Evolutionary conservation across 2,329 filamentous ascomycete species (phyloP).

Genomic region (Chaetomium sp.): DNA sequence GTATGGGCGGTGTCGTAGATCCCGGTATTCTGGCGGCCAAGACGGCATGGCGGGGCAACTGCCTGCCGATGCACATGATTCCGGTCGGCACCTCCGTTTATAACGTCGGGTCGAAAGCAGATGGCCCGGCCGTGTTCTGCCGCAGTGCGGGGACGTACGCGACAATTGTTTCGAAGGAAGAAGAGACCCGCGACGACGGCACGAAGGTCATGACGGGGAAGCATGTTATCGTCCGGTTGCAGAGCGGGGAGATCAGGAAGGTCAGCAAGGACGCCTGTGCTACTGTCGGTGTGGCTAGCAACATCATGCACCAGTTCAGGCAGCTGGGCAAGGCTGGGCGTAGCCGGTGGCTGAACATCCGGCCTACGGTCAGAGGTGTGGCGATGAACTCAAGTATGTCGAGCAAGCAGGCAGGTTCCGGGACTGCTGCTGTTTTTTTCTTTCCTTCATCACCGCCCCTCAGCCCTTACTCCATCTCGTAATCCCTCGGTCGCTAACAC

Average conservation of each 20-base stretch:
- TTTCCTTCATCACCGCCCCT: not conserved
- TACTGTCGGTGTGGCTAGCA: conserved; percentile 91
- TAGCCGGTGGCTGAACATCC: conserved; percentile 86
- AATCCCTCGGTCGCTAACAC: conserved; percentile 10
- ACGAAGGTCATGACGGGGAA: conserved; percentile 60
- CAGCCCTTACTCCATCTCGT: too few relatives aligned
- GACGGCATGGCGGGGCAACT: conserved; percentile 92
- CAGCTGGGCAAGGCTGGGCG: conserved; percentile 94
- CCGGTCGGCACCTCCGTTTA: conserved; percentile 90
- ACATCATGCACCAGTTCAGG: conserved; percentile 81
- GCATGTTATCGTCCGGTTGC: conserved; percentile 77
- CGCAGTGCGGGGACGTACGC: conserved; percentile 91
- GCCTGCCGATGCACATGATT: conserved; percentile 90
- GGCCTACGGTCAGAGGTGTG: conserved; percentile 91
- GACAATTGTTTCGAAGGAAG: conserved; percentile 81
- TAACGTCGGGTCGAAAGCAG: conserved; percentile 73
- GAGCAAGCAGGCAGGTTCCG: not conserved
- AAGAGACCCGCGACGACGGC: conserved; percentile 57
- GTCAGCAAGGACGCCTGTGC: conserved; percentile 90
- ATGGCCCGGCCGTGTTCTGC: conserved; percentile 80
- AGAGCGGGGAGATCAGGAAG: conserved; percentile 86
- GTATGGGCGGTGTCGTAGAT: conserved; percentile 89
- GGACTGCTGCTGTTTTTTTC: not conserved
- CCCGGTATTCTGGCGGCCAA: conserved; percentile 92
- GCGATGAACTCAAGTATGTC: conserved; percentile 90